phyloP scores from a whole-genome alignment of 768 basidiomycete species.

The Auricularia sp. region DNA sequence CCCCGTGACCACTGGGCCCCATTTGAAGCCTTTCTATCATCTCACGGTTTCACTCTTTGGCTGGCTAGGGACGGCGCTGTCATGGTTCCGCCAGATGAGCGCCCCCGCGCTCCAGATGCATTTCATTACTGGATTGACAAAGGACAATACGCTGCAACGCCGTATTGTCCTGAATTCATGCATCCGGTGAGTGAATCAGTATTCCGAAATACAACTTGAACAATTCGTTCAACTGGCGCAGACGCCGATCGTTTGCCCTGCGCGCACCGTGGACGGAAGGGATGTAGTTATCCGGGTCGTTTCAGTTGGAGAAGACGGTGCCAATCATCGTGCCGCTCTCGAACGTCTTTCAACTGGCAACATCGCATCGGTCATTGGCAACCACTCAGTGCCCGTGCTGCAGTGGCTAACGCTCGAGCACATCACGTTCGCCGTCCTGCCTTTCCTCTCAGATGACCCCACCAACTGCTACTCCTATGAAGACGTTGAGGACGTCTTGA shows the following conservation, averaged over 20 bases:
- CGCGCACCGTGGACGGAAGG: neutral
- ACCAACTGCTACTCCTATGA: neutral
- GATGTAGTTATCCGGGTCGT: neutral
- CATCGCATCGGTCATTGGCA: neutral
- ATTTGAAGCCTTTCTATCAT: neutral
- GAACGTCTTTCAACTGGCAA: neutral
- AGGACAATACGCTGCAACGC: neutral
- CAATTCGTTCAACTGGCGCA: neutral
- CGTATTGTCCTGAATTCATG: neutral
- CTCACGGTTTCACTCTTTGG: neutral
- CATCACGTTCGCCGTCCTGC: neutral
- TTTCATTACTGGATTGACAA: neutral
- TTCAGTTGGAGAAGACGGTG: neutral
- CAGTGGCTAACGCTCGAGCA: neutral
- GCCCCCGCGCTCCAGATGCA: neutral
- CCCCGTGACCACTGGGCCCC: neutral
- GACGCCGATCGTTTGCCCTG: neutral
- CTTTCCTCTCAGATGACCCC: neutral
- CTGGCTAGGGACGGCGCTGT: neutral
- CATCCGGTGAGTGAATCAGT: neutral
- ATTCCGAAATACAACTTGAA: neutral
- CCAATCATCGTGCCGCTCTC: neutral
- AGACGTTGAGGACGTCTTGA: neutral
- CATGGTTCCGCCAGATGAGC: neutral
- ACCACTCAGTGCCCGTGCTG: neutral